These are phyloP conservation scores for Candida quercuum DNA, from an alignment of 805 yeast species.

Conservation along the genomic window DNA sequence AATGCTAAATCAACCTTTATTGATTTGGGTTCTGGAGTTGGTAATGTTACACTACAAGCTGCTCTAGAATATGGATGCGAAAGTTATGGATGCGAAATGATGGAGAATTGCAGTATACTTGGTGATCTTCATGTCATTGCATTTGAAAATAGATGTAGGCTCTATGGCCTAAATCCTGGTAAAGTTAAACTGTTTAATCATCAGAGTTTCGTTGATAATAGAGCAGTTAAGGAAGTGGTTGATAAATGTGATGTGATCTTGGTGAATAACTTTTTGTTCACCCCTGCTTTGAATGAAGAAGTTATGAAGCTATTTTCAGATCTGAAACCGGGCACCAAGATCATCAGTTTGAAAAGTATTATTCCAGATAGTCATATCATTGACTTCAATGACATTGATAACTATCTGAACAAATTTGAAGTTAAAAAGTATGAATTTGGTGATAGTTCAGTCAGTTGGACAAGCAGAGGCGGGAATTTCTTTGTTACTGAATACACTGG, in stretches of 20 bases:
- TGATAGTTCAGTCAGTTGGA: conserved; percentile 83
- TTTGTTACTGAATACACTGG: conserved; percentile 50
- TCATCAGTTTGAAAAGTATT: conserved; percentile 73
- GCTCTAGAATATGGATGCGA: conserved; percentile 79
- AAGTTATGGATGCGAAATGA: conserved; percentile 87
- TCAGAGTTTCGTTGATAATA: conserved; percentile 69
- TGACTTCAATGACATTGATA: conserved; percentile 42
- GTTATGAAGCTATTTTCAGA: conserved; percentile 62
- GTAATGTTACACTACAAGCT: conserved; percentile 86
- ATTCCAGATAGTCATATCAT: conserved; percentile 73
- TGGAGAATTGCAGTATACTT: conserved; percentile 72
- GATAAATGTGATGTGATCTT: conserved; percentile 65
- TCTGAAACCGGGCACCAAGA: conserved; percentile 67
- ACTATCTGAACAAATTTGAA: conserved; percentile 57
- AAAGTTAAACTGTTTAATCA: conserved; percentile 51
- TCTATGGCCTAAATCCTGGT: conserved; percentile 62
- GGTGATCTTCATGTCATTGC: conserved; percentile 57
- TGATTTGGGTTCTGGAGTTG: conserved; percentile 93
- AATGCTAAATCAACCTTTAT: conserved; percentile 55
- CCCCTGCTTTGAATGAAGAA: conserved; percentile 61
- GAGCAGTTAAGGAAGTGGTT: conserved; percentile 46
- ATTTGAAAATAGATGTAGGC: conserved; percentile 48
- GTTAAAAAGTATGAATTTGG: conserved; percentile 62
- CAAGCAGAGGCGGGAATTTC: conserved; percentile 70
- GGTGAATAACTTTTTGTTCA: conserved; percentile 81